Conservation (phyloP, 305 asterid genomes). For the Fraxinus velutina region DNA sequence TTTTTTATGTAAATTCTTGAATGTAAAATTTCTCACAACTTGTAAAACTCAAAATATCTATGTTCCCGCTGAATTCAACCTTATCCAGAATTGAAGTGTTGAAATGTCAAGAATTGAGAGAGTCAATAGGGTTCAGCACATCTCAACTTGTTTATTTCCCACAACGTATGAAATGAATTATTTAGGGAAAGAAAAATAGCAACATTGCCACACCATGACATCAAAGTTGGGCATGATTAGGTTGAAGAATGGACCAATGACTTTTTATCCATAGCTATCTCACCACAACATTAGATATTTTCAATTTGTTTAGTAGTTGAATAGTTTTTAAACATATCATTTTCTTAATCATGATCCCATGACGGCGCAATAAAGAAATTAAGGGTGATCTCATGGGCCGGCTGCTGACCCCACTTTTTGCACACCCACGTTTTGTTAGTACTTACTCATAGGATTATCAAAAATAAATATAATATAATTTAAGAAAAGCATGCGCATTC, state of each 20-base stretch:
- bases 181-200: neutral
- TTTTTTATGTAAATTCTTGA: no score
- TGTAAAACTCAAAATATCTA: no score
- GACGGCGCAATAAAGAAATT: slow-evolving; percentile 41
- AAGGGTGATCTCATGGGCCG: slow-evolving; percentile 53
- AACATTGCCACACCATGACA: slow-evolving; percentile 21
- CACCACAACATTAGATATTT: slow-evolving; percentile 29
- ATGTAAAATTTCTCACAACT: no score
- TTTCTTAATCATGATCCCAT: slow-evolving; percentile 32
- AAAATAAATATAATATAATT: neutral
- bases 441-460: slow-evolving; percentile 10
- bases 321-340: slow-evolving; percentile 26
- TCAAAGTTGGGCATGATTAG: slow-evolving; percentile 34
- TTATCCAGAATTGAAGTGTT: no score
- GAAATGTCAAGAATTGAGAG: neutral
- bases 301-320: neutral
- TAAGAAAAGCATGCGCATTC: slow-evolving; percentile 28
- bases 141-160: neutral
- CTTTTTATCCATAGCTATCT: neutral
- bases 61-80: no score
- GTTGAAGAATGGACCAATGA: slow-evolving; percentile 20
- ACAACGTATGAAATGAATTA: neutral
- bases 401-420: slow-evolving; percentile 38
- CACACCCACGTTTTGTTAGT: slow-evolving; percentile 28
- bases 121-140: neutral